These are phyloP conservation scores for Colletotrichum sp. DNA, from an alignment of 2,329 filamentous ascomycete genomes.

Conservation along the genomic window DNA sequence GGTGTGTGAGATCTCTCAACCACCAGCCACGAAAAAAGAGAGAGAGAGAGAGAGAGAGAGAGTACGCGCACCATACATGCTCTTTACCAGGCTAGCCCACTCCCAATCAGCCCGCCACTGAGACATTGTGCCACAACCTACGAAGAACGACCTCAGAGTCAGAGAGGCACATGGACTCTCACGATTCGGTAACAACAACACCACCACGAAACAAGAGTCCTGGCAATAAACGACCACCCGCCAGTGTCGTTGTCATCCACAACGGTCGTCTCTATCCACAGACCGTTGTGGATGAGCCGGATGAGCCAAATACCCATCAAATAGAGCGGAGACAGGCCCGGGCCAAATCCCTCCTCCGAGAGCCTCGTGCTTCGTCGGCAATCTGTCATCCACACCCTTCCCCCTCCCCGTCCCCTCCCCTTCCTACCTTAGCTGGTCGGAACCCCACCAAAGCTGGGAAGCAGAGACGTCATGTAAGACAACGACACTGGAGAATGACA, in stretches of 20 bases:
- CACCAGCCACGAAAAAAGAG: not conserved
- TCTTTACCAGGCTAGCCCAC: not conserved
- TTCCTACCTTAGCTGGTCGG: not conserved
- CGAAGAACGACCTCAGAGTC: not conserved
- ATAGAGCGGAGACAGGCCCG: not conserved
- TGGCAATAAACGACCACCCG: not conserved
- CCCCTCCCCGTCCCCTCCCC: not conserved
- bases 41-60: not conserved
- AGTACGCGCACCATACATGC: not conserved
- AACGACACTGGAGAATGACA: not conserved
- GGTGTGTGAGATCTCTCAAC: slow-evolving; percentile 3
- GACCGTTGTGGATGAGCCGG: not conserved
- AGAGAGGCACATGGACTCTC: slow-evolving; percentile 4
- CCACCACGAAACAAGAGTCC: not conserved
- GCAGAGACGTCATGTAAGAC: slow-evolving; percentile 16
- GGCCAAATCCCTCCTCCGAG: not conserved
- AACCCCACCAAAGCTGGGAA: not conserved
- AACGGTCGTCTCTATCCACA: not conserved
- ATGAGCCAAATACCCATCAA: not conserved
- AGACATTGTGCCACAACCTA: slow-evolving; percentile 11
- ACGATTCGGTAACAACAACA: not conserved
- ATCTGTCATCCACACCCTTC: not conserved
- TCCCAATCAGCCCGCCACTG: not conserved
- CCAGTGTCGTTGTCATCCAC: not conserved
- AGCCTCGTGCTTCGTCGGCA: not conserved